phyloP scores from a whole-genome alignment of 2,329 filamentous ascomycete genomes.

The Apiospora sp. region DNA sequence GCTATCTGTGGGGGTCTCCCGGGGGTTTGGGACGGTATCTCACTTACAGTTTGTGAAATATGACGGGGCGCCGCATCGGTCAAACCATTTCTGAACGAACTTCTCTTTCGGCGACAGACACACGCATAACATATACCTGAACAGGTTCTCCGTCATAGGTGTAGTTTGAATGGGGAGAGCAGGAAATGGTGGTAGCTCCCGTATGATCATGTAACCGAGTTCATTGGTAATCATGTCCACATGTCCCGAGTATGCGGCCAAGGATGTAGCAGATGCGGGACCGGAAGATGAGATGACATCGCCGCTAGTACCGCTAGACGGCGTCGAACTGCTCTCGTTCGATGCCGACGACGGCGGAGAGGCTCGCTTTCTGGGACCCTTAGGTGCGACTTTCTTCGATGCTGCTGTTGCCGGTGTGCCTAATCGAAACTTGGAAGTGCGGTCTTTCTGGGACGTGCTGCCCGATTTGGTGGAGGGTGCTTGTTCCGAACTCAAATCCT shows the following conservation, averaged over 20 bases:
- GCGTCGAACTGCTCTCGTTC: not conserved
- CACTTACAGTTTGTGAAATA: constrained; percentile 43
- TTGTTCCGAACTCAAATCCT: constrained; percentile 35
- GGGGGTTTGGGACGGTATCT: not conserved
- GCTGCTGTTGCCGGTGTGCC: constrained; percentile 31
- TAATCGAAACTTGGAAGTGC: constrained; percentile 44
- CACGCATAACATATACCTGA: constrained; percentile 45
- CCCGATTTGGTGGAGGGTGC: constrained; percentile 33
- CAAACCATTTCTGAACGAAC: constrained; percentile 43
- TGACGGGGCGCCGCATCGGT: constrained; percentile 41
- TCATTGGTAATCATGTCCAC: constrained; percentile 40
- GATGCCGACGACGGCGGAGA: not conserved
- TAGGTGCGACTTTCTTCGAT: constrained; percentile 12
- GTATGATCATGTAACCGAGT: constrained; percentile 41
- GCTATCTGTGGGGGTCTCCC: not conserved
- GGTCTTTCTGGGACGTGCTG: constrained; percentile 40
- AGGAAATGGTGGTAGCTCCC: constrained; percentile 42
- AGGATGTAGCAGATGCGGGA: not conserved
- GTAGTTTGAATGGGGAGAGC: constrained; percentile 44
- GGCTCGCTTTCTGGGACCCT: not conserved
- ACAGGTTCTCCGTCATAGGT: constrained; percentile 41
- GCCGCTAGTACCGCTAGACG: constrained; percentile 15
- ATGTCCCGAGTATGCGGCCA: constrained; percentile 30
- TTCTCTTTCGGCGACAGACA: constrained; percentile 43
- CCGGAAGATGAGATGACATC: not conserved